Evolutionary conservation across 257 asterid genomes (phyloP).

Genomic region (Ophiorrhiza pumila): DNA sequence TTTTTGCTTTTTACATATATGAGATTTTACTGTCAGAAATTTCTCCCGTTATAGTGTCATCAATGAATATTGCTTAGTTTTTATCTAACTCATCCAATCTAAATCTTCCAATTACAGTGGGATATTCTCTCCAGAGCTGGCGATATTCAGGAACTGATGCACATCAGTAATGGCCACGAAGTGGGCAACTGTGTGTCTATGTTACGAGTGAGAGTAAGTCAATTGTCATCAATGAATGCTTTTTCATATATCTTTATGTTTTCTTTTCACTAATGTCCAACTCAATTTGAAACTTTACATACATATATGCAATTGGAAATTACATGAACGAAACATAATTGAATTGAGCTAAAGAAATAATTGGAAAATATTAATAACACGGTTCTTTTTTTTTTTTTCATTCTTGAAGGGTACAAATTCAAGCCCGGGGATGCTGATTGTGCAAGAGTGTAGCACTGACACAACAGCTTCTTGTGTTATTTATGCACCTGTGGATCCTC

Average conservation of each 20-base stretch:
- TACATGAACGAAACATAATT: too few species aligned
- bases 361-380: too few species aligned
- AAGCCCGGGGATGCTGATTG: constrained; percentile 9
- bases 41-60: too few species aligned
- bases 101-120: constrained; percentile 15
- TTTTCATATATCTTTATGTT: too few species aligned
- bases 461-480: constrained; percentile 8
- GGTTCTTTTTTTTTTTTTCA: too few species aligned
- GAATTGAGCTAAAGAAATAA: too few species aligned
- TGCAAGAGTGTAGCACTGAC: constrained; percentile 19
- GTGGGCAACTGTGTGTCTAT: constrained; percentile 10
- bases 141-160: constrained; percentile 4
- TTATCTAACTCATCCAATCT: not conserved
- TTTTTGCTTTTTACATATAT: not conserved
- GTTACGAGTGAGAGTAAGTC: constrained; percentile 7
- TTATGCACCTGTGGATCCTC: constrained; percentile 16
- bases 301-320: too few species aligned
- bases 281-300: too few species aligned
- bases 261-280: not conserved
- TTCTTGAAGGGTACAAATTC: not conserved
- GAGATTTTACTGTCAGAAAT: not conserved
- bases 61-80: too few species aligned
- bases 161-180: constrained; percentile 3
- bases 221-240: not conserved
- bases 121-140: constrained; percentile 13